Base-by-base conservation (phyloP, 2,329 filamentous ascomycete species). In the Neopestalotiopsis sp. region DNA sequence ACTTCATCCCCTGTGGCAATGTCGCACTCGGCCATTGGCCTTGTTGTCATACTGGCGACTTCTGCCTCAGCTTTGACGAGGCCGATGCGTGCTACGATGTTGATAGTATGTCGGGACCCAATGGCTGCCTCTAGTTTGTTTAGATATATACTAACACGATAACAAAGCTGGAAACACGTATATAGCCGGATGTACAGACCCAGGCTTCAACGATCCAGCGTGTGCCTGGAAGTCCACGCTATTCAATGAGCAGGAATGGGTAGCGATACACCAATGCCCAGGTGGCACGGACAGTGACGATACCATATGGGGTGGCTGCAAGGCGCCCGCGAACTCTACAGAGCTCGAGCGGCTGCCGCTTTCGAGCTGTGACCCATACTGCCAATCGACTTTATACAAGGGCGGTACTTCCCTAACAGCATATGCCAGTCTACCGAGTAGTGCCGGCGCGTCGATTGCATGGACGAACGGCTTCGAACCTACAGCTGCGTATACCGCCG, bases 1-100 rank as follows among this genome's bases (percentile, higher is more conserved):
- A 64, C 58, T 68, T 70, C 38, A 68, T 70, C 59, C 42, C 69
- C 5, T 70, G 69, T 49, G 66, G 69, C 10, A 70, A 70, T 61
- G 40, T 38, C 14, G 69, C 66, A 24, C 49, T 66, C 4, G 69
- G 66, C 10, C 62, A 70, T 40, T 70, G 66, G 69, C 69, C 69
- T 1, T 70, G 69, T 14, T 70, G 66, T 30, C 66, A 63, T 45
- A 57, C 63, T 13, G 66, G 69, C 14, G 63, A 67, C n/a, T 61
- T 66, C 20, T 70, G 69, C 38, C 58, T 68, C 3, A 57, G 63
- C 9, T 56, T 68, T n/a, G 49, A 66, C n/a, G 45, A 68, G n/a
- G 61, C 58, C 14, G 68, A 70, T 64, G 69, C 62, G 13, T 70
- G 69, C 49, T 70, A 56, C 40, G 61, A 70, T 28, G 10, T 28